Evolutionary conservation across 345 rosid species (phyloP).

Genomic region (Syzygium oleosum): DNA sequence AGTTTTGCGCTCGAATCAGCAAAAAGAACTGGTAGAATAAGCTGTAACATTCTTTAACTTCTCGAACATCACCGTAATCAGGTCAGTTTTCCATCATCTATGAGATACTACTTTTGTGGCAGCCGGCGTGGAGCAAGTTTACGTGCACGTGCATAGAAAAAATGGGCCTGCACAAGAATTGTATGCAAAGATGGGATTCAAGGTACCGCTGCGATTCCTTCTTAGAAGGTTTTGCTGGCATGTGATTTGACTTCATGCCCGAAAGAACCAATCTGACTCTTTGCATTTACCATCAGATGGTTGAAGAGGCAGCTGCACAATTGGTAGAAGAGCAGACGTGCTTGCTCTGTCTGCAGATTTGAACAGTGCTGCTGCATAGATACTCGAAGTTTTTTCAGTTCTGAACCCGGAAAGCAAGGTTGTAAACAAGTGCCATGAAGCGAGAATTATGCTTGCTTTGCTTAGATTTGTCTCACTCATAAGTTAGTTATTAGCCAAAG

Average conservation of each 20-base stretch:
- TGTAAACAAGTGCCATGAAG: not conserved
- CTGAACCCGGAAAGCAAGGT: not conserved
- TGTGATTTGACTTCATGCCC: not conserved
- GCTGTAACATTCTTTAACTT: not conserved
- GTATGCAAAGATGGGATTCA: conserved; percentile 57
- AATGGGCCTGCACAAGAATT: conserved; percentile 57
- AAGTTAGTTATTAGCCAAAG: not conserved
- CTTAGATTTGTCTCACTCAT: not conserved
- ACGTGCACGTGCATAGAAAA: conserved; percentile 65
- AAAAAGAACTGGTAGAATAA: conserved; percentile 44
- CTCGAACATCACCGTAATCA: not conserved
- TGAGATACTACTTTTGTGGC: not conserved
- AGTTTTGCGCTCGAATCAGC: conserved; percentile 55
- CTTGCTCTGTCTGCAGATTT: conserved; percentile 43
- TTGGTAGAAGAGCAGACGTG: conserved; percentile 41
- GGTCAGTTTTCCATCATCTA: not conserved
- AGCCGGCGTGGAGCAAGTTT: conserved; percentile 55
- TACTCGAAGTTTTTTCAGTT: not conserved
- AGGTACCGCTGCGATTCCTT: conserved; percentile 34
- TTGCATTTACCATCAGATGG: conserved; percentile 32
- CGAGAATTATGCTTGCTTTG: not conserved
- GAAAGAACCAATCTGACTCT: conserved; percentile 1
- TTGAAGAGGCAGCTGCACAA: conserved; percentile 42
- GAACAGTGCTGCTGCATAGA: not conserved
- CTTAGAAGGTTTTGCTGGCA: not conserved